A percentile compares a stretch with the other conserved stretches of the same genome.
phyloP scores from a whole-genome alignment of 495 filamentous ascomycete species.

The Rusavskia elegans region DNA sequence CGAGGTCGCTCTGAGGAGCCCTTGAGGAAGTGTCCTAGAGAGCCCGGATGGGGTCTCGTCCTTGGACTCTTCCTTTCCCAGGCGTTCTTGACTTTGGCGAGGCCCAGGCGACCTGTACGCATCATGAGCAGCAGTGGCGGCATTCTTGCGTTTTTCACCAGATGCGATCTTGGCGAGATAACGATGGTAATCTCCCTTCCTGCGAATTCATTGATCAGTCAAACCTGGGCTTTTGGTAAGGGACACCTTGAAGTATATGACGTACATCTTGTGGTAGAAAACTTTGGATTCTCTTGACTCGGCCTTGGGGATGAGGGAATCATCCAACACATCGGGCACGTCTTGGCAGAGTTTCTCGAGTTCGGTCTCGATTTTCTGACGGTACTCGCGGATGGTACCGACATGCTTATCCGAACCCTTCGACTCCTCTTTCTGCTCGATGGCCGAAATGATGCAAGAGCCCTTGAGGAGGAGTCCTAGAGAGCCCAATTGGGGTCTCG shows the following conservation, averaged over 20 bases:
- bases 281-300: slow-evolving; percentile 98
- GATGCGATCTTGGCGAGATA: slow-evolving; percentile 98
- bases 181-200: slow-evolving; percentile 99
- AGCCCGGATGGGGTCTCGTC: too few species aligned
- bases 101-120: too few species aligned
- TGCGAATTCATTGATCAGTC: slow-evolving; percentile 22
- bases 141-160: slow-evolving; percentile 96
- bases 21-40: too few species aligned
- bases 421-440: slow-evolving; percentile 85
- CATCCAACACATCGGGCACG: slow-evolving; percentile 89
- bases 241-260: not conserved
- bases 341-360: slow-evolving; percentile 97
- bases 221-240: not conserved
- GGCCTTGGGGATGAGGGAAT: slow-evolving; percentile 92
- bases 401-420: slow-evolving; percentile 99
- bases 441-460: too few species aligned
- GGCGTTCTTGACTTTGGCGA: too few species aligned
- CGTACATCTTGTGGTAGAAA: slow-evolving; percentile 99
- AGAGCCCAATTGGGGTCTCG: too few species aligned
- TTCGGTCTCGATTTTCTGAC: slow-evolving; percentile 96
- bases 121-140: slow-evolving; percentile 91
- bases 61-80: too few species aligned
- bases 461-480: too few species aligned
- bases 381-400: slow-evolving; percentile 88
- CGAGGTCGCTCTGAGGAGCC: too few species aligned